A percentile compares a stretch with the other conserved stretches of the same genome.
Evolutionary conservation across 2,329 filamentous ascomycete species (phyloP).

Genomic region (Talaromyces sp.): DNA sequence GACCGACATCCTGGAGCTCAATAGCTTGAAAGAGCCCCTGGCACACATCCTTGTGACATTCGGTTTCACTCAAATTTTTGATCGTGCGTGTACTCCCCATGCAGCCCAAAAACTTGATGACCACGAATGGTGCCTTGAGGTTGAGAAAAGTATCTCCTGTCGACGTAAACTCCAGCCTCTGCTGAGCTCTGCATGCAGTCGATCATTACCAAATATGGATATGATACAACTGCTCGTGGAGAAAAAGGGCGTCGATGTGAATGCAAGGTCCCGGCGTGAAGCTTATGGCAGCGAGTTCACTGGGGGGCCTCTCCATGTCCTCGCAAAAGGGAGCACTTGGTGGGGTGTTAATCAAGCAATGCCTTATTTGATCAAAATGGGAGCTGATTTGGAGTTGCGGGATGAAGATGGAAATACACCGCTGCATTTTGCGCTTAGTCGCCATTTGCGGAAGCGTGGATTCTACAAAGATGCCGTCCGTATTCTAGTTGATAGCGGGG

Average conservation of each 20-base stretch:
- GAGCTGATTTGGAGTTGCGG: slow-evolving; percentile 13
- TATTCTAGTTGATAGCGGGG: slow-evolving; percentile 4
- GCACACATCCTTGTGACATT: background rate
- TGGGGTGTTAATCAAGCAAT: slow-evolving; percentile 15
- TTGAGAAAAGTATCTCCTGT: no score
- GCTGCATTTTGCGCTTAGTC: background rate
- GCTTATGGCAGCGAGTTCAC: no score
- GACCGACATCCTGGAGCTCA: no score
- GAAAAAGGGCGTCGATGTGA: slow-evolving; percentile 2
- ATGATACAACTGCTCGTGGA: slow-evolving; percentile 10
- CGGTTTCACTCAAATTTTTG: slow-evolving; percentile 3
- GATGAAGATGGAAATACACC: slow-evolving; percentile 7
- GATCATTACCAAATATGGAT: slow-evolving; percentile 13
- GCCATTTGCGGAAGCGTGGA: background rate
- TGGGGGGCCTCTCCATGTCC: slow-evolving; percentile 4
- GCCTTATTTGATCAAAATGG: slow-evolving; percentile 16
- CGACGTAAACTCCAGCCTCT: no score
- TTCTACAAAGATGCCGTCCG: slow-evolving; percentile 8
- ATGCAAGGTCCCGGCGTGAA: background rate
- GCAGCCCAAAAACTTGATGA: slow-evolving; percentile 9
- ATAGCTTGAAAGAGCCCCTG: no score
- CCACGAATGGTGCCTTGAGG: background rate
- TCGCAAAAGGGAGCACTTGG: slow-evolving; percentile 6
- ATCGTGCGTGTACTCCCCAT: slow-evolving; percentile 3
- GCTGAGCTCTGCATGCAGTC: slow-evolving; percentile 5